These are phyloP conservation scores for Puccinia triticina DNA, from an alignment of 1,284 basidiomycete genomes.

Conservation along the genomic window DNA sequence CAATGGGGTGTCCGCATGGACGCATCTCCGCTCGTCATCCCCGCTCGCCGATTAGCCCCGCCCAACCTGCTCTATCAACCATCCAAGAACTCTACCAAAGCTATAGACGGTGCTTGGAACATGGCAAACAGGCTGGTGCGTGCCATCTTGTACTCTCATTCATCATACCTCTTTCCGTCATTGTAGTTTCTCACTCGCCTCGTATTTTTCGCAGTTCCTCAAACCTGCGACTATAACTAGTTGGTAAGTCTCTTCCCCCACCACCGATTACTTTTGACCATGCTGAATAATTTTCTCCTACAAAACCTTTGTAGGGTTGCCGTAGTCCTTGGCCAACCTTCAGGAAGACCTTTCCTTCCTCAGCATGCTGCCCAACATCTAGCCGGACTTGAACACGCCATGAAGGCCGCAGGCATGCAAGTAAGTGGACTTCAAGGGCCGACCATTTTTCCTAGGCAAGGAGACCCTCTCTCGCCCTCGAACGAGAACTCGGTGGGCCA, in stretches of 20 bases:
- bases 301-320: slow-evolving; percentile 12
- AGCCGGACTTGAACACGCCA: not conserved
- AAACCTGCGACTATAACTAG: slow-evolving; percentile 23
- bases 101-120: slow-evolving; percentile 38
- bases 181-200: not conserved
- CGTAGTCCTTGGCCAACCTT: slow-evolving; percentile 16
- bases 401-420: slow-evolving; percentile 25
- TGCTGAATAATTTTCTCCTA: not conserved
- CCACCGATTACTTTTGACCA: no score
- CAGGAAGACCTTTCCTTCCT: not conserved
- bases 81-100: slow-evolving; percentile 1
- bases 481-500: slow-evolving; percentile 18
- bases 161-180: not conserved
- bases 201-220: not conserved
- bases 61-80: slow-evolving; percentile 25
- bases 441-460: slow-evolving; percentile 7
- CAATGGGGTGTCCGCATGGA: slow-evolving; percentile 46
- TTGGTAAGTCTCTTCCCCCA: slow-evolving; percentile 17
- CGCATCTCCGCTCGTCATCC: slow-evolving; percentile 11
- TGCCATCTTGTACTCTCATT: not conserved
- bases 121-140: slow-evolving; percentile 23
- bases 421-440: not conserved
- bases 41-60: slow-evolving; percentile 43
- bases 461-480: not conserved
- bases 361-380: not conserved